These are phyloP conservation scores for Aegilops longissima DNA, from an alignment of 176 grass and related monocot species.

Conservation along the genomic window DNA sequence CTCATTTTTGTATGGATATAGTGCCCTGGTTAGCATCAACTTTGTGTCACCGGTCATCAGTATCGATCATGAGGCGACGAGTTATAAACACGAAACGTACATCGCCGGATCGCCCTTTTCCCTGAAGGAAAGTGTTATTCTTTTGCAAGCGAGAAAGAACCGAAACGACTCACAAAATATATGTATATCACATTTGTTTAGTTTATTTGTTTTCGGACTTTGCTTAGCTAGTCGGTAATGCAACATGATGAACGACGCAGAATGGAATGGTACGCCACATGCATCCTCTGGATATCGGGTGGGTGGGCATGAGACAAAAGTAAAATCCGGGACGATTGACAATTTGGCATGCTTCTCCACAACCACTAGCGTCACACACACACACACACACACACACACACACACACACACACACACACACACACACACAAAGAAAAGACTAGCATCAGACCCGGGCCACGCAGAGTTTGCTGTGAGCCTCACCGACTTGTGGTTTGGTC, in stretches of 20 bases:
- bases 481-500: not conserved
- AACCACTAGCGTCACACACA: not conserved
- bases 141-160: not conserved
- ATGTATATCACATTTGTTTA: too few relatives aligned
- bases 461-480: not conserved
- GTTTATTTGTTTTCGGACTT: not conserved
- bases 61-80: not conserved
- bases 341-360: not conserved
- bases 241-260: not conserved
- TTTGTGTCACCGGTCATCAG: not conserved
- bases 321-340: not conserved
- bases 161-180: too few relatives aligned
- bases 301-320: conserved; percentile 15
- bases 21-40: not conserved
- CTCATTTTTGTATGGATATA: not conserved
- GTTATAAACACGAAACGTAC: not conserved
- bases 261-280: conserved; percentile 3
- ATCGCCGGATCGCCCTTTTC: not conserved
- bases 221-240: conserved; percentile 6
- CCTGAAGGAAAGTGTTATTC: not conserved
- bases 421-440: not conserved
- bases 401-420: not conserved
- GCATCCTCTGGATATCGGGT: conserved; percentile 14
- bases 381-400: too few relatives aligned
- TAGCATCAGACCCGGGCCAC: too few relatives aligned